phyloP scores from a whole-genome alignment of 768 basidiomycete genomes.

The Leccinum incarnatum region DNA sequence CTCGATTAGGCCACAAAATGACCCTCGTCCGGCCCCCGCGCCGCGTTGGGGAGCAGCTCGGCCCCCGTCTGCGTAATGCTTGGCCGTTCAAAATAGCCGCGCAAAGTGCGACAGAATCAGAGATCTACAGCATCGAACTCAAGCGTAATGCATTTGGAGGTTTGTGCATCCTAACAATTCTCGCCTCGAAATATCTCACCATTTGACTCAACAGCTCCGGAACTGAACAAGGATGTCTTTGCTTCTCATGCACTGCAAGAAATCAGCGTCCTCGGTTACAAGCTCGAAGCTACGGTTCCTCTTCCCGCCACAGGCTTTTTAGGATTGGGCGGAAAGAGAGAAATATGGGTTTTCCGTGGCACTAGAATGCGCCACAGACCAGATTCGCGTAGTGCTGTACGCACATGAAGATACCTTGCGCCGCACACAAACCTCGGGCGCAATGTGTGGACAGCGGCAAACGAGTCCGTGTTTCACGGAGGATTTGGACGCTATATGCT shows the following conservation, averaged over 20 bases:
- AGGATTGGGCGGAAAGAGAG: constrained; percentile 44
- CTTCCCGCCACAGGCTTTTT: constrained; percentile 44
- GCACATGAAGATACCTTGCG: constrained; percentile 10
- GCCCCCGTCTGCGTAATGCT: constrained; percentile 36
- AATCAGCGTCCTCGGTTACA: constrained; percentile 54
- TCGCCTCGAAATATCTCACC: constrained; percentile 2
- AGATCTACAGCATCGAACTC: constrained; percentile 54
- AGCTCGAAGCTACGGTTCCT: constrained; percentile 65
- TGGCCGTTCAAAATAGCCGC: constrained; percentile 43
- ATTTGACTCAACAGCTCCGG: constrained; percentile 29
- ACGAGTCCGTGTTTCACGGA: constrained; percentile 12
- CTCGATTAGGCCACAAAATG: constrained; percentile 56
- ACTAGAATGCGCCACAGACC: constrained; percentile 26
- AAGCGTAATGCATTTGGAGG: constrained; percentile 41
- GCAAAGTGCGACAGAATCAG: constrained; percentile 46
- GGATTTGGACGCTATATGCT: constrained; percentile 1
- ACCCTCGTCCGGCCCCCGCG: constrained; percentile 42
- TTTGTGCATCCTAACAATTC: constrained; percentile 5
- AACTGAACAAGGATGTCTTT: constrained; percentile 53
- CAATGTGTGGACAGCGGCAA: neutral
- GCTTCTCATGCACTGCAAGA: constrained; percentile 62
- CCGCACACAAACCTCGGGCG: neutral
- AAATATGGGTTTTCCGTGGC: constrained; percentile 66
- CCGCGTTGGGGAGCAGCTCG: constrained; percentile 37
- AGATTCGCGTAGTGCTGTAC: constrained; percentile 26